A percentile compares a stretch with the other conserved stretches of the same genome.
These are phyloP conservation scores for Ganoderma lingzhi DNA, from an alignment of 1,284 basidiomycete genomes.

Conservation along the genomic window DNA sequence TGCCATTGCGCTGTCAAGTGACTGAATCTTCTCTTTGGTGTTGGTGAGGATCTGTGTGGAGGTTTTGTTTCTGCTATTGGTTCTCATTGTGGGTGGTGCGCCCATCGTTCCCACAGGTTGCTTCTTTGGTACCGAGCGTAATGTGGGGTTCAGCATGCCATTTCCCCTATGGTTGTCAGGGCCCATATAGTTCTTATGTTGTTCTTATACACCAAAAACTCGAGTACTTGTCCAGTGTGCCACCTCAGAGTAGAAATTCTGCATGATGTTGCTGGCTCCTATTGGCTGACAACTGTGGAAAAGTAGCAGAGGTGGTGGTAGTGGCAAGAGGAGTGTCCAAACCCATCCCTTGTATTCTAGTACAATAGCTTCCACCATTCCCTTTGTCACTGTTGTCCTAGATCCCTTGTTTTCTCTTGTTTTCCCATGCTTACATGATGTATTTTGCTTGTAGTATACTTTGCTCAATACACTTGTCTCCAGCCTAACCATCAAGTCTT, in stretches of 20 bases:
- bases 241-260: background rate
- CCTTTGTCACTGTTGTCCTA: too few relatives aligned
- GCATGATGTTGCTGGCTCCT: background rate
- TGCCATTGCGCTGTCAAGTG: background rate
- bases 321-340: too few relatives aligned
- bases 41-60: background rate
- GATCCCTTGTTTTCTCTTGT: too few relatives aligned
- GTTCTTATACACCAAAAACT: too few relatives aligned
- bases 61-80: background rate
- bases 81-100: background rate
- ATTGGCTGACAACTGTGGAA: background rate
- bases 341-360: too few relatives aligned
- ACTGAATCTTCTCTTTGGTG: background rate
- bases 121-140: background rate
- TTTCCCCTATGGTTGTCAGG: background rate
- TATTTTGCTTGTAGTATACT: too few relatives aligned
- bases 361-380: too few relatives aligned
- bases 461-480: too few relatives aligned
- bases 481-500: too few relatives aligned
- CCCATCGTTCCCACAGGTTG: background rate
- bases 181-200: background rate
- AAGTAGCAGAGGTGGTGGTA: background rate
- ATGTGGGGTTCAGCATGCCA: accelerated
- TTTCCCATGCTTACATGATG: too few relatives aligned
- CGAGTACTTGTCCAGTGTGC: background rate